These are phyloP conservation scores for Daedaleopsis nitida DNA, from an alignment of 768 basidiomycete genomes.

Conservation along the genomic window DNA sequence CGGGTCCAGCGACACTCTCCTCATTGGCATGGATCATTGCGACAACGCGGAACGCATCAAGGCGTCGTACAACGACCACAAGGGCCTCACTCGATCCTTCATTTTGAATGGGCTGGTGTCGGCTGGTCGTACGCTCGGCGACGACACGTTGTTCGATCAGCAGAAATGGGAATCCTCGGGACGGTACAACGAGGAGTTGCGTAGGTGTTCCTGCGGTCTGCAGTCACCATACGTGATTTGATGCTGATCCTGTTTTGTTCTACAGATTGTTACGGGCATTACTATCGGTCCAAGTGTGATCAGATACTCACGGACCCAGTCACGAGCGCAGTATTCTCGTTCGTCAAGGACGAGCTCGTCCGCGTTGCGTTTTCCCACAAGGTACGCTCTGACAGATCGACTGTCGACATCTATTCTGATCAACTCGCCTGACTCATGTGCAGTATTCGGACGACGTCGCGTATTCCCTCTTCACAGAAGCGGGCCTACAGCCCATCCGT, in stretches of 20 bases:
- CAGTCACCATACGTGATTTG: too few species aligned
- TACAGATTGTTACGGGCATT: slow-evolving; percentile 87
- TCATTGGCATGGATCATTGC: slow-evolving; percentile 91
- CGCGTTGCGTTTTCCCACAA: slow-evolving; percentile 89
- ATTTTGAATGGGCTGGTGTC: slow-evolving; percentile 84
- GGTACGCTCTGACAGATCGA: slow-evolving; percentile 50
- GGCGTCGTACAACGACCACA: slow-evolving; percentile 81
- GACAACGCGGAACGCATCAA: slow-evolving; percentile 73
- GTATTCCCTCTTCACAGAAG: slow-evolving; percentile 65
- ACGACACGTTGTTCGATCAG: slow-evolving; percentile 63
- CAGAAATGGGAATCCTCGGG: slow-evolving; percentile 76
- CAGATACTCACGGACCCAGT: slow-evolving; percentile 60
- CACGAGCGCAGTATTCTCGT: slow-evolving; percentile 45
- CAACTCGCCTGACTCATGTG: too few species aligned
- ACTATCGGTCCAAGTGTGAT: slow-evolving; percentile 63
- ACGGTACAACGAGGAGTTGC: slow-evolving; percentile 55
- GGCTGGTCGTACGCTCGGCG: slow-evolving; percentile 68
- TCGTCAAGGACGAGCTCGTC: slow-evolving; percentile 74
- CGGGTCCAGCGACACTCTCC: slow-evolving; percentile 77
- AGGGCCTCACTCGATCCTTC: slow-evolving; percentile 71
- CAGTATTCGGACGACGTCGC: slow-evolving; percentile 84
- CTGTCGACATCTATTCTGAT: background rate
- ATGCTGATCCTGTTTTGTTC: slow-evolving; percentile 1
- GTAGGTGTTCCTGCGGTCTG: slow-evolving; percentile 37
- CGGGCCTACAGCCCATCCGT: slow-evolving; percentile 81